Evolutionary conservation across 108 stramenopile species (phyloP).

Genomic region (Pseudonitzschia multiseries): DNA sequence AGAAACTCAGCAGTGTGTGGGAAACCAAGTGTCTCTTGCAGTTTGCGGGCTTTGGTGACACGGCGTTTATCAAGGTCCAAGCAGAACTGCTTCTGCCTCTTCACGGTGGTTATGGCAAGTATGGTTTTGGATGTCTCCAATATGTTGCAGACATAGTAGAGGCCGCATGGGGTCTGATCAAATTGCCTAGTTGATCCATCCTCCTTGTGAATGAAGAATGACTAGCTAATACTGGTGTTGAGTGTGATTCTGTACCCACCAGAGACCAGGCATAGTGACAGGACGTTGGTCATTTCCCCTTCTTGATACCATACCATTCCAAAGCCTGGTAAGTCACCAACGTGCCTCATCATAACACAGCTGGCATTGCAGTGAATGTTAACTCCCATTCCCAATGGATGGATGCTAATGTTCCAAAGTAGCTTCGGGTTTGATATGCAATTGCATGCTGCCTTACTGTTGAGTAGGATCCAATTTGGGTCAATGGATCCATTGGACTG

Average conservation of each 20-base stretch:
- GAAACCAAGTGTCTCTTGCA: neutral
- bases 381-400: no score
- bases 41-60: neutral
- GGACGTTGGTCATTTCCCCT: neutral
- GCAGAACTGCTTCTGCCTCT: neutral
- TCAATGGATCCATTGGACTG: no score
- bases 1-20: neutral
- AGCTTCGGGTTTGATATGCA: no score
- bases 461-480: no score
- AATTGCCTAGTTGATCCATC: neutral
- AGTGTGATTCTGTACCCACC: neutral
- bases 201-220: neutral
- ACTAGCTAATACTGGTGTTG: neutral
- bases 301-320: neutral
- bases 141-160: neutral
- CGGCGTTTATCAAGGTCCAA: neutral
- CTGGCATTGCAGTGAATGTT: no score
- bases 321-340: no score
- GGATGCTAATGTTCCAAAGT: no score
- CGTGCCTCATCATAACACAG: no score
- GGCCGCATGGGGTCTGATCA: neutral
- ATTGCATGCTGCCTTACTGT: no score
- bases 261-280: neutral
- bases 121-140: neutral
- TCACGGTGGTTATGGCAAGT: neutral